Evolutionary conservation across 805 yeast genomes (phyloP).

Genomic region (Ogataea allantospora): DNA sequence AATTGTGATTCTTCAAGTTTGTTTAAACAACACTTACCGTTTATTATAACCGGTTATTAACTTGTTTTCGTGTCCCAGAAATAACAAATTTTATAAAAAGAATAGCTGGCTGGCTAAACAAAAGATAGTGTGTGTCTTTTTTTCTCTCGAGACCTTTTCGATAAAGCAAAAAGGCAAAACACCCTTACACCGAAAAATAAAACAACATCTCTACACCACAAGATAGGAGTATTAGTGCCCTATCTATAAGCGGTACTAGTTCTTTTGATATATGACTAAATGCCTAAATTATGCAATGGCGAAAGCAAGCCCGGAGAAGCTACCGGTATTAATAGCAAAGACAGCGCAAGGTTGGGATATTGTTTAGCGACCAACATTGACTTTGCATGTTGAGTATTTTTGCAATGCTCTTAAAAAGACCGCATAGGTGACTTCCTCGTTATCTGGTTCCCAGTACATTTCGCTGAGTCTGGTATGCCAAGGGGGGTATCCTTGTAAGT

Average conservation of each 20-base stretch:
- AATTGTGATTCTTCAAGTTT: background rate
- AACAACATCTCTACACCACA: background rate
- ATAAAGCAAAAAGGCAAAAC: slow-evolving; percentile 4
- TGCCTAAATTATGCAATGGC: slow-evolving; percentile 10
- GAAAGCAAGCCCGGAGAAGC: slow-evolving; percentile 3
- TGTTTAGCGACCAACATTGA: slow-evolving; percentile 77
- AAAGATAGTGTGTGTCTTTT: slow-evolving; percentile 14
- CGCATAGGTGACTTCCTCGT: slow-evolving; percentile 74
- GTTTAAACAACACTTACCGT: slow-evolving; percentile 5
- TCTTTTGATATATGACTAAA: slow-evolving; percentile 1
- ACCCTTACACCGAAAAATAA: slow-evolving; percentile 6
- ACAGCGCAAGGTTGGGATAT: slow-evolving; percentile 1
- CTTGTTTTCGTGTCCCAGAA: slow-evolving; percentile 10
- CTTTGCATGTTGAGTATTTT: slow-evolving; percentile 74
- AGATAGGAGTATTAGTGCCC: background rate
- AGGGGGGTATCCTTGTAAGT: slow-evolving; percentile 94
- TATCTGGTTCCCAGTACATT: slow-evolving; percentile 87
- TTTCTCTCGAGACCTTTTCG: slow-evolving; percentile 14
- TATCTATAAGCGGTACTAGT: background rate
- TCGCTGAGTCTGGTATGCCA: slow-evolving; percentile 95
- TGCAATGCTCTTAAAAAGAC: slow-evolving; percentile 79
- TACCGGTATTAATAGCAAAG: slow-evolving; percentile 4
- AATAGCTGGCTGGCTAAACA: slow-evolving; percentile 12
- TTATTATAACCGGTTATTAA: slow-evolving; percentile 12
- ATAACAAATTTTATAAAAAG: slow-evolving; percentile 7